A percentile compares a stretch with the other conserved stretches of the same genome.
Conservation (phyloP, 78 protist genomes). For the Dictyostelium discoideum region DNA sequence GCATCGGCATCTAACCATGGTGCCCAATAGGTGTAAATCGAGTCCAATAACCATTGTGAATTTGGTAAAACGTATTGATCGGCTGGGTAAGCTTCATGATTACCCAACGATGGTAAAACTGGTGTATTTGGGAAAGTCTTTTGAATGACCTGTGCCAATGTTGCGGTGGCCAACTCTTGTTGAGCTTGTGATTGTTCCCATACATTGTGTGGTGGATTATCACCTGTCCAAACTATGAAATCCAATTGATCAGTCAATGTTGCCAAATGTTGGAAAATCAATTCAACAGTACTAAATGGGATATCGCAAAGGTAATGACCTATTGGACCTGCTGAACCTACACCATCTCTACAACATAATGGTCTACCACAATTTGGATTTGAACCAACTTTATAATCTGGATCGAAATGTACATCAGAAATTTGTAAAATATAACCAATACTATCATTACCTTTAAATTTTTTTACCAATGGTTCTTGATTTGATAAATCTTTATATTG, state of each 20-base stretch:
- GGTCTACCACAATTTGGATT: conserved; percentile 76
- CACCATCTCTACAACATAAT: conserved; percentile 65
- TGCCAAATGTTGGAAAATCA: not conserved
- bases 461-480: conserved; percentile 25
- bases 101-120: conserved; percentile 62
- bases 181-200: conserved; percentile 31
- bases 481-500: not conserved
- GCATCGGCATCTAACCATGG: conserved; percentile 52
- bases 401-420: conserved; percentile 72
- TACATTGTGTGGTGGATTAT: conserved; percentile 68
- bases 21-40: conserved; percentile 25
- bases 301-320: conserved; percentile 66
- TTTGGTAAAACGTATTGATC: conserved; percentile 58
- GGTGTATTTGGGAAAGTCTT: conserved; percentile 31
- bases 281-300: conserved; percentile 30
- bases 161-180: conserved; percentile 32
- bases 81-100: conserved; percentile 70
- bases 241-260: conserved; percentile 28
- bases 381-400: conserved; percentile 47
- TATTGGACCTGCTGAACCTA: conserved; percentile 57
- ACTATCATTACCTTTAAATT: not conserved
- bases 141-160: not conserved
- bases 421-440: conserved; percentile 72
- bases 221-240: conserved; percentile 69
- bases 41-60: conserved; percentile 53